A percentile compares a stretch with the other conserved stretches of the same genome.
Evolutionary conservation across 306 rosid species (phyloP).

Genomic region (Cucumis sativus): Cucumber_9930_V3 NC_026657.2:28750501-28751000

Average conservation of each 20-base stretch:
- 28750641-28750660: too few species aligned
- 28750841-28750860: not conserved
- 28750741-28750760: not conserved
- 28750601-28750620: too few species aligned
- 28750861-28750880: constrained; percentile 21
- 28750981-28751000: too few species aligned
- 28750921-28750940: not conserved
- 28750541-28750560: constrained; percentile 20
- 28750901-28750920: constrained; percentile 34
- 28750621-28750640: too few species aligned
- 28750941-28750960: too few species aligned
- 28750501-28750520: too few species aligned
- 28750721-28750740: not conserved
- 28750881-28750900: constrained; percentile 31
- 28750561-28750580: constrained; percentile 23
- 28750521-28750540: constrained; percentile 16
- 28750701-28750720: not conserved
- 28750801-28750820: not conserved
- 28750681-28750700: too few species aligned
- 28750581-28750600: not conserved
- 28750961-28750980: too few species aligned
- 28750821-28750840: not conserved
- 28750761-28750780: too few species aligned
- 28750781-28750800: too few species aligned
- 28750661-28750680: too few species aligned